A percentile compares a stretch with the other conserved stretches of the same genome.
phyloP scores from a whole-genome alignment of 2,329 filamentous ascomycete species.

The Alternaria tenuissima region DNA sequence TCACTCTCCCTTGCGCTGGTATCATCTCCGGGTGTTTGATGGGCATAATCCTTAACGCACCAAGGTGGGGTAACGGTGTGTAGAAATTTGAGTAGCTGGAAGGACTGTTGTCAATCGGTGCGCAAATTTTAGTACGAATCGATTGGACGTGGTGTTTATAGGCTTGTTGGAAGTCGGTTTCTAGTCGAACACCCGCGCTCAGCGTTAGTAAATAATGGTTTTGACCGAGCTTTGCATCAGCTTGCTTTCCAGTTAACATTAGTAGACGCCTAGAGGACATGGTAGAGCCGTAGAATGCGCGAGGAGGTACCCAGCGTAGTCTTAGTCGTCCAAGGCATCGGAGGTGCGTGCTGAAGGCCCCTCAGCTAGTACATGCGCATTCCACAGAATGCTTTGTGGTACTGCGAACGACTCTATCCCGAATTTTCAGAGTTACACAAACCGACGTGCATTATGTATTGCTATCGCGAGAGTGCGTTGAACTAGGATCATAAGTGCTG shows the following conservation, averaged over 20 bases:
- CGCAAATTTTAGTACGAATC: neutral
- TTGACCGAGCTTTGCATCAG: neutral
- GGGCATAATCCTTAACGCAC: constrained; percentile 70
- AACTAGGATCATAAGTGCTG: neutral
- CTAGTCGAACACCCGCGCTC: neutral
- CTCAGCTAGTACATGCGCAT: neutral
- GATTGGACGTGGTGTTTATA: neutral
- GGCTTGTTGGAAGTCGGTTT: neutral
- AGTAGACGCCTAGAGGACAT: neutral
- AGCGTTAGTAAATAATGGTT: neutral
- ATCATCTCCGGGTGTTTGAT: constrained; percentile 66
- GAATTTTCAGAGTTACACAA: neutral
- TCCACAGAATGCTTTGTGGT: neutral
- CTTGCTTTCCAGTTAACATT: neutral
- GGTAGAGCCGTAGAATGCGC: neutral
- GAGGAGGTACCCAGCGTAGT: neutral
- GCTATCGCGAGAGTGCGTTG: neutral
- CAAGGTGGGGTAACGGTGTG: constrained; percentile 46
- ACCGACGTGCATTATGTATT: neutral
- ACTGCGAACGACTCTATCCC: neutral
- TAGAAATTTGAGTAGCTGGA: neutral
- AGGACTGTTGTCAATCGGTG: neutral
- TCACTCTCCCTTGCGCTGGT: constrained; percentile 56
- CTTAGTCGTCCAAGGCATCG: neutral
- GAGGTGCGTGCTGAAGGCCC: neutral